Percentiles rank a stretch among this genome's conserved stretches.
These are phyloP conservation scores for Carnegiea gigantea DNA, from an alignment of 179 eudicot genomes.

Conservation along the genomic window DNA sequence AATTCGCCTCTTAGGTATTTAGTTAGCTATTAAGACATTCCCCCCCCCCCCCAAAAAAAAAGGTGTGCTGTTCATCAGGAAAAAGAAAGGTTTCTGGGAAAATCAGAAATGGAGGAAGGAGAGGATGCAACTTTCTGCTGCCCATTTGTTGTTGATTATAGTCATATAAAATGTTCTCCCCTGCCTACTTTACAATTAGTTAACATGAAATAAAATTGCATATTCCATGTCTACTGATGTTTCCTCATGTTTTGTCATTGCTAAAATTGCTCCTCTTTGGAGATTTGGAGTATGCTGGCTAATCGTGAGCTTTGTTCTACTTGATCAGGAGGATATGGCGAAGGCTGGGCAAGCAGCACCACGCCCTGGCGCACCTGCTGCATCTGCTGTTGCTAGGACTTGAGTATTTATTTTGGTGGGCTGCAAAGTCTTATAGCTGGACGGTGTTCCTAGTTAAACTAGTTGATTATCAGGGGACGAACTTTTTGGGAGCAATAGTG, in stretches of 20 bases:
- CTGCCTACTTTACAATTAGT: not conserved
- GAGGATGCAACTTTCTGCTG: not conserved
- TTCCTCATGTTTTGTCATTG: not conserved
- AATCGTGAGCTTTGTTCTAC: not conserved
- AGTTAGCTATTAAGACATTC: not conserved
- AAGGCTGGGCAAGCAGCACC: conserved; percentile 27
- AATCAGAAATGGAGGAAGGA: not conserved
- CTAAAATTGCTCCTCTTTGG: not conserved
- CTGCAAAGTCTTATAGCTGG: not conserved
- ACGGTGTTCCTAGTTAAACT: not conserved
- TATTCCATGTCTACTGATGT: no score
- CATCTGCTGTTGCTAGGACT: conserved; percentile 24
- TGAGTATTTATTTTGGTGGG: not conserved
- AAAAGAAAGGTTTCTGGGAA: not conserved
- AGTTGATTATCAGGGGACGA: not conserved
- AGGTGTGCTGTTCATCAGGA: not conserved
- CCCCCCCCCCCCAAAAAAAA: no score
- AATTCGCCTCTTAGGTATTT: not conserved
- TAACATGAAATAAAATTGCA: not conserved
- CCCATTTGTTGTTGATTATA: not conserved
- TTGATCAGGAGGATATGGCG: conserved; percentile 22
- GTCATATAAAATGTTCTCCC: not conserved
- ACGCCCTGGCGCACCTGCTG: conserved; percentile 24
- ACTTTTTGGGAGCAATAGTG: not conserved
- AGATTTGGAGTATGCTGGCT: not conserved